Evolutionary conservation across 208 protist species (phyloP).

Genomic region (Leishmania guyanensis): DNA sequence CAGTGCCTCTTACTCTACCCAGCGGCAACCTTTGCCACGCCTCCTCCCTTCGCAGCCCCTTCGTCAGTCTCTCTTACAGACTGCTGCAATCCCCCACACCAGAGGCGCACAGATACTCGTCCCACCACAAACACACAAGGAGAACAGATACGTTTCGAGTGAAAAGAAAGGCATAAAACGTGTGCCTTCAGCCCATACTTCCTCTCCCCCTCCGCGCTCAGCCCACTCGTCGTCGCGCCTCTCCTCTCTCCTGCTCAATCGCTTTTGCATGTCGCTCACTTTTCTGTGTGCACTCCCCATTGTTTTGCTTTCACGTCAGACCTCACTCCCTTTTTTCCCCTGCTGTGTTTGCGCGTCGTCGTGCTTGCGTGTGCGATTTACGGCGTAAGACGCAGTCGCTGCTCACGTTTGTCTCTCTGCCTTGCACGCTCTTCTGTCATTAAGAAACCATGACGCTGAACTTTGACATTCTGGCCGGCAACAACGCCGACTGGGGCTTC

Average conservation of each 20-base stretch:
- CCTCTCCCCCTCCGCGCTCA: background rate
- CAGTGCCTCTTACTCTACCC: background rate
- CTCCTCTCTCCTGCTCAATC: background rate
- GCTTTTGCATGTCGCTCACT: background rate
- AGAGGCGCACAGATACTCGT: background rate
- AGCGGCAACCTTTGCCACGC: background rate
- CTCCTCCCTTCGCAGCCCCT: background rate
- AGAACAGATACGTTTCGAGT: background rate
- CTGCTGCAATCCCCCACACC: background rate
- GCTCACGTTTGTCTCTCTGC: background rate
- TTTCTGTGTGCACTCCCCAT: background rate
- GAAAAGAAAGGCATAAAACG: background rate
- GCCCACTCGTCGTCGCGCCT: background rate
- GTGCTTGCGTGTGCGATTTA: background rate
- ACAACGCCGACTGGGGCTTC: slow-evolving; percentile 36
- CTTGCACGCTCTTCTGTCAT: background rate
- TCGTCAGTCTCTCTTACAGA: background rate
- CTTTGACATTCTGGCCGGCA: slow-evolving; percentile 33
- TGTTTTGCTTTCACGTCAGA: background rate
- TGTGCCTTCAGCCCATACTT: background rate
- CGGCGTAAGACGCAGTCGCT: background rate
- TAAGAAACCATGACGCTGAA: slow-evolving; percentile 29
- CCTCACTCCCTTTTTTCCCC: background rate
- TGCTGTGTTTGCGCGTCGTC: background rate
- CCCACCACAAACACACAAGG: background rate